Evolutionary conservation across 2,329 filamentous ascomycete species (phyloP).

Genomic region (Monosporascus cannonballus): DNA sequence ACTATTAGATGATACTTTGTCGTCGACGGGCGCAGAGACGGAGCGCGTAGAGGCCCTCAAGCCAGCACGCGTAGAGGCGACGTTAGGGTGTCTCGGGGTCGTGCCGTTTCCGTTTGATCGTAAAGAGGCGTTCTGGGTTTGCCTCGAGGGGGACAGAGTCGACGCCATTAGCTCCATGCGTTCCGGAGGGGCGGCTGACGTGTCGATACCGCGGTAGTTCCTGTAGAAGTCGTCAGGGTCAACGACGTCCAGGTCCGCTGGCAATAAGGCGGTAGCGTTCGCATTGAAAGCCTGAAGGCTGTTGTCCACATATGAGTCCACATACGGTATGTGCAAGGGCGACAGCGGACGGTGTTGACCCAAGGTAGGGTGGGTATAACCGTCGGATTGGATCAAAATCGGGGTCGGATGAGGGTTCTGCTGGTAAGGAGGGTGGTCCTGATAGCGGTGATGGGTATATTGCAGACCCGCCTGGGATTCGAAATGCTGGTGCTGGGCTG

Average conservation of each 20-base stretch:
- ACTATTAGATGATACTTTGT: slow-evolving; percentile 27
- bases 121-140: slow-evolving; percentile 34
- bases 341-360: slow-evolving; percentile 6
- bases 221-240: slow-evolving; percentile 53
- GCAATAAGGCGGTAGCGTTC: slow-evolving; percentile 31
- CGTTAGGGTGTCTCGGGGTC: slow-evolving; percentile 40
- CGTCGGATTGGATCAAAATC: slow-evolving; percentile 2
- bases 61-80: slow-evolving; percentile 33
- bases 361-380: slow-evolving; percentile 6
- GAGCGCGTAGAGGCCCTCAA: slow-evolving; percentile 43
- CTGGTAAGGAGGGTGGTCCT: slow-evolving; percentile 4
- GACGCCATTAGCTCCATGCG: slow-evolving; percentile 35
- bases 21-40: slow-evolving; percentile 49
- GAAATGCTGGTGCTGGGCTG: slow-evolving; percentile 29
- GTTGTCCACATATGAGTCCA: slow-evolving; percentile 31
- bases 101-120: slow-evolving; percentile 46
- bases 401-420: slow-evolving; percentile 9
- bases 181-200: slow-evolving; percentile 16
- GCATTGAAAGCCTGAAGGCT: slow-evolving; percentile 32
- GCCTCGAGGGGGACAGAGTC: slow-evolving; percentile 32
- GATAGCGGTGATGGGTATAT: slow-evolving; percentile 18
- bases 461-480: slow-evolving; percentile 23
- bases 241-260: slow-evolving; percentile 34
- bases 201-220: slow-evolving; percentile 36
- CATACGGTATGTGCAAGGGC: slow-evolving; percentile 26